Evolutionary conservation across 2,329 filamentous ascomycete species (phyloP), one percentile per base, ranked within the genome.

Genomic region (Penicillium sp.): DNA sequence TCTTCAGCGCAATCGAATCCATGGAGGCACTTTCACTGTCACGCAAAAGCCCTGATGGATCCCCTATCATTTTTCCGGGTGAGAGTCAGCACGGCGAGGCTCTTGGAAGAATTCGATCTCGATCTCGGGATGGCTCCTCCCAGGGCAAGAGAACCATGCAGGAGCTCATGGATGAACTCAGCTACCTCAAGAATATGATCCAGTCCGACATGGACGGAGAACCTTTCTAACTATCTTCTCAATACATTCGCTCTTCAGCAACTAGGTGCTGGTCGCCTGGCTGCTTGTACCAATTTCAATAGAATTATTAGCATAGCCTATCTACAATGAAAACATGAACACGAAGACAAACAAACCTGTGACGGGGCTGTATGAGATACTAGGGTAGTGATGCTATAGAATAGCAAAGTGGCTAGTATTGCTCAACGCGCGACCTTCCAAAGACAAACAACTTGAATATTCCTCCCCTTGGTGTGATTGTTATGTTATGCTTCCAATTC

Each of bases 151-250:
- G 65, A 31, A 73, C 72, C 16, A 77, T 82, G 70, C 74, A 77
- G 58, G 75, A 80, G 58, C 66, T 82, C 54, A 72, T 82, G 62
- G 75, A 78, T 57, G 80, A 83, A 56, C 67, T 82, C 66, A 78
- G 78, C 51, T 82, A 83, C 63, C 66, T 83, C 36, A 77, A 78
- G 21, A 72, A 74, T 49, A 71, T 79, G 54, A 81, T 82, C 29
- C 69, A 73, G 51, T 67, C 67, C 54, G 70, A 67, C 34, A 60
- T 60, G 56, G 60, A 65, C 33, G 66, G 63, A 9, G 51, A 59
- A 40, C 63, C 63, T 5, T 65, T 65, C 31, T 63, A 52, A 52
- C 29, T 51, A 28, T 39, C 18, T n/a, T 45, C 28, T 10, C 16
- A 23, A 18, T n/a, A 28, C 33, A 36, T 42, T 46, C 47, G 23